Evolutionary conservation across 371 early-diverging fungal genomes (phyloP).

Genomic region (Mortierella sp.): DNA sequence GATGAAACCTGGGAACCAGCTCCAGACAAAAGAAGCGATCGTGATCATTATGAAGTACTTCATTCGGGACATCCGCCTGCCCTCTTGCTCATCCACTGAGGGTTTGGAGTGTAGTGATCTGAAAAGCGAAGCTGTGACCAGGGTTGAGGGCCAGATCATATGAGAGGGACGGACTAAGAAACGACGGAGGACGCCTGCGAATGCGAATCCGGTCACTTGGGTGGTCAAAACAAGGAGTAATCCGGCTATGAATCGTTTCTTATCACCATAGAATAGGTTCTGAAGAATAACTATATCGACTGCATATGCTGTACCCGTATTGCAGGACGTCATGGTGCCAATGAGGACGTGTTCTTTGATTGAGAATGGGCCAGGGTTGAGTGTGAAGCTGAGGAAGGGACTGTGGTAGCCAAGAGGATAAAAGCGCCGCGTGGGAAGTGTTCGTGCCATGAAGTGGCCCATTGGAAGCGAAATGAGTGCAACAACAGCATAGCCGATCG

Average conservation of each 20-base stretch:
- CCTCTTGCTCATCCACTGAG: constrained; percentile 30
- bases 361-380: too few relatives aligned
- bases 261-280: constrained; percentile 66
- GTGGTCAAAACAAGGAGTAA: constrained; percentile 71
- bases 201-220: constrained; percentile 81
- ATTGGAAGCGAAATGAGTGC: constrained; percentile 68
- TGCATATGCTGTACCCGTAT: too few relatives aligned
- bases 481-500: constrained; percentile 66
- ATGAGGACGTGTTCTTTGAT: constrained; percentile 90
- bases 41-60: constrained; percentile 65
- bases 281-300: too few relatives aligned
- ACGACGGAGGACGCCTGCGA: constrained; percentile 78
- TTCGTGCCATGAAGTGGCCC: constrained; percentile 69
- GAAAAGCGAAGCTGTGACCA: constrained; percentile 79
- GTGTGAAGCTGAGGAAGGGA: constrained; percentile 79
- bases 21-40: constrained; percentile 56
- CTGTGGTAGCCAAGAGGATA: constrained; percentile 48
- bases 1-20: constrained; percentile 65
- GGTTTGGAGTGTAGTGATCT: constrained; percentile 67
- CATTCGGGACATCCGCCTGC: constrained; percentile 54
- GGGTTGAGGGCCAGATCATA: constrained; percentile 88
- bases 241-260: constrained; percentile 67
- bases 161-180: constrained; percentile 63
- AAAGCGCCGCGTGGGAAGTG: constrained; percentile 58
- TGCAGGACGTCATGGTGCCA: constrained; percentile 64